phyloP scores from a whole-genome alignment of 2,329 filamentous ascomycete genomes.

The Cladosporium cucumerinum region DNA sequence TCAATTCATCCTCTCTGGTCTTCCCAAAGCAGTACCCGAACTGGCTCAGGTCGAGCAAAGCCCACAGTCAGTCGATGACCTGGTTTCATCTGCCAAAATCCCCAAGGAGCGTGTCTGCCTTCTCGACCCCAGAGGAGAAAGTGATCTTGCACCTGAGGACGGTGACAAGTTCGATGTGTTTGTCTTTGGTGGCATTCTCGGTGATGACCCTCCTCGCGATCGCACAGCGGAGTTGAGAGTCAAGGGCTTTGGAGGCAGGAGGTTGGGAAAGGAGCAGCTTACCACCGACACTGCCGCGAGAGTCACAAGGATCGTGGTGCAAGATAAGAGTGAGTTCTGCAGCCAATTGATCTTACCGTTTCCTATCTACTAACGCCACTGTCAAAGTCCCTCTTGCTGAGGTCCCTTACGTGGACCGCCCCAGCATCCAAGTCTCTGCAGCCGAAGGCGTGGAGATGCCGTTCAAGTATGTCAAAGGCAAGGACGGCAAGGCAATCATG shows the following conservation, averaged over 20 bases:
- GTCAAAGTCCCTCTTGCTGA: conserved; percentile 68
- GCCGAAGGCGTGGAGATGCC: conserved; percentile 92
- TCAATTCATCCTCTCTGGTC: conserved; percentile 39
- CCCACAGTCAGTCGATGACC: conserved; percentile 41
- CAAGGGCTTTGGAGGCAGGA: conserved; percentile 84
- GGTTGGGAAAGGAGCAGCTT: conserved; percentile 92
- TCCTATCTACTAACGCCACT: conserved; percentile 2
- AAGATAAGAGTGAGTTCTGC: conserved; percentile 67
- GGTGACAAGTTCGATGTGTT: conserved; percentile 82
- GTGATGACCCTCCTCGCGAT: conserved; percentile 91
- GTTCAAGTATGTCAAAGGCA: conserved; percentile 84
- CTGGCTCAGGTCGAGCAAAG: conserved; percentile 55
- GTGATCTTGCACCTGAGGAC: conserved; percentile 81
- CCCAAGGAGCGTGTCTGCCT: conserved; percentile 67
- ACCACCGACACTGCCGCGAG: conserved; percentile 96
- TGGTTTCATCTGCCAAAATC: conserved; percentile 35
- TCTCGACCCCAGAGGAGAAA: conserved; percentile 77
- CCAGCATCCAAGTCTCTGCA: conserved; percentile 83
- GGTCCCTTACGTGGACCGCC: conserved; percentile 80
- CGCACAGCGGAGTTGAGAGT: conserved; percentile 92
- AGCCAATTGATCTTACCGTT: background rate
- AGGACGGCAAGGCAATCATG: conserved; percentile 77
- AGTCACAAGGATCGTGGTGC: conserved; percentile 84
- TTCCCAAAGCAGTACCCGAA: conserved; percentile 63
- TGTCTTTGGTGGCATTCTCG: conserved; percentile 92